phyloP scores from a whole-genome alignment of 306 rosid genomes.

The Vigna mungo region DNA sequence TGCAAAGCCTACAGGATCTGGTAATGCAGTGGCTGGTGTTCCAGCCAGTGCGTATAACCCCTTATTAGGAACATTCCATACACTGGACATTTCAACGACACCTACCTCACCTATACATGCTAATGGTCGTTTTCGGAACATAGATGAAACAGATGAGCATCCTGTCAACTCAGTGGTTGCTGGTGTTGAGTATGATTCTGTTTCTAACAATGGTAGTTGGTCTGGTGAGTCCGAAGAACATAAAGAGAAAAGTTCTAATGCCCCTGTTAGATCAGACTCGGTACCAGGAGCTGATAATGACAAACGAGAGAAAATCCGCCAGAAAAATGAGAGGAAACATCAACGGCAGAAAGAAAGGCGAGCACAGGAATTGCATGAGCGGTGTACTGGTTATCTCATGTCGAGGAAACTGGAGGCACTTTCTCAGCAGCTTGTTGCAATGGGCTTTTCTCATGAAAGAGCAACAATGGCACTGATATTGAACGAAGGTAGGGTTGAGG shows the following conservation, averaged over 20 bases:
- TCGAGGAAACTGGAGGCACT: slow-evolving; percentile 93
- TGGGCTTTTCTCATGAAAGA: slow-evolving; percentile 92
- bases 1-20: slow-evolving; percentile 69
- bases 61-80: slow-evolving; percentile 85
- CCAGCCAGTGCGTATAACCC: slow-evolving; percentile 97
- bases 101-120: slow-evolving; percentile 70
- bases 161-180: slow-evolving; percentile 65
- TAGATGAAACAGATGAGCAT: slow-evolving; percentile 92
- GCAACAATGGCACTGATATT: slow-evolving; percentile 88
- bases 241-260: slow-evolving; percentile 73
- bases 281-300: slow-evolving; percentile 96
- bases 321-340: slow-evolving; percentile 94
- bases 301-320: slow-evolving; percentile 94
- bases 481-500: slow-evolving; percentile 93
- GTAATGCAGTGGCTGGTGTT: slow-evolving; percentile 64
- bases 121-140: slow-evolving; percentile 85
- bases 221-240: slow-evolving; percentile 99
- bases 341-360: slow-evolving; percentile 98
- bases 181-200: slow-evolving; percentile 85
- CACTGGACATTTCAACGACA: slow-evolving; percentile 62
- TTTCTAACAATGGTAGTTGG: slow-evolving; percentile 97
- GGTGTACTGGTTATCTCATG: slow-evolving; percentile 87
- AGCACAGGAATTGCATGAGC: slow-evolving; percentile 94
- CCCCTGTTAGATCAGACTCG: slow-evolving; percentile 59
- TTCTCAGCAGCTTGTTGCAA: slow-evolving; percentile 84